Base-by-base conservation (phyloP, 1,139 yeast genomes). In the Nakaseomyces sp. region DNA sequence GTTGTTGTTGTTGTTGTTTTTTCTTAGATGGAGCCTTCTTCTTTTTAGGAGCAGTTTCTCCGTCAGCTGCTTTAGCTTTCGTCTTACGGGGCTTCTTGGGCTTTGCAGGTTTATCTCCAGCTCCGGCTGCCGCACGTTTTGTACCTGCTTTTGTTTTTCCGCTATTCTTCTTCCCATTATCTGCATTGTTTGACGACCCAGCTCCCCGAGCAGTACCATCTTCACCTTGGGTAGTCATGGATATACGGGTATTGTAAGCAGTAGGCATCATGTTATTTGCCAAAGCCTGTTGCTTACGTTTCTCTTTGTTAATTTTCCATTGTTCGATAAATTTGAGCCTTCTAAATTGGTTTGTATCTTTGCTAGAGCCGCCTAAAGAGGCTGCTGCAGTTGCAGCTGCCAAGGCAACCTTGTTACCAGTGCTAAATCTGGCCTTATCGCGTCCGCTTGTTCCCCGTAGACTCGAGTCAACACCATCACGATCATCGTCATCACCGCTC, bases 291-390 rank as follows among this genome's bases (percentile, higher is more conserved):
- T 66, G 70, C 48, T 68, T 68, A 43, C 68, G 55, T 49, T 69
- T 64, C 46, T 71, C 74, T 49, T 66, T 65, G 47, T 68, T 67
- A 1, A 66, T 48, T 46, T 74, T 61, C 65, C 70, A 68, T 54
- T 68, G 73, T 49, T 73, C 79, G 51, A 70, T 70, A 53, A 69
- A 74, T 56, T 71, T 70, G 45, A 73, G 53, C 50, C 78, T 65
- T 46, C 71, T 66, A 50, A 74, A 74, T 49, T 73, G 74, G 32
- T 71, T 69, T 37, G 69, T 63, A 45, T 68, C 74, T 47, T 59
- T 63, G 25, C 46, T 54, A 6, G 57, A 46, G 1, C 57, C 61
- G 3, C 52, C 62, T 12, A 63, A 65, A 2, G 68, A 64, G 26
- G 62, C 62, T 1, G 62, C 64, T 0, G 59, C 63, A 3, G 58